phyloP scores from a whole-genome alignment of 2,329 filamentous ascomycete genomes.

The Aplosporella prunicola region DNA sequence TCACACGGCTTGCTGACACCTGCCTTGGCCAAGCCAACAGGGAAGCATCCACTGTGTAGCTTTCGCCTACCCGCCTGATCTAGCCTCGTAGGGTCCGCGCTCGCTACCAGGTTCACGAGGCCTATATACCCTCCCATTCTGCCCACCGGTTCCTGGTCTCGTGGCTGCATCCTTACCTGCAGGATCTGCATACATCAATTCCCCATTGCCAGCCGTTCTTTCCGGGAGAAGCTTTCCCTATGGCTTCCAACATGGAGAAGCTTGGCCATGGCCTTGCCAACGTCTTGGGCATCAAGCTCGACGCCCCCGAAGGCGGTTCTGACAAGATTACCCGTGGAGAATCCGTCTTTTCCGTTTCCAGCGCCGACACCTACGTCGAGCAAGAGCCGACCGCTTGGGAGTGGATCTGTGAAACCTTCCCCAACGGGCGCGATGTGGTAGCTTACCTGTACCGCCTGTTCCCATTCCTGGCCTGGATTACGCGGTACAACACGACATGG shows the following conservation, averaged over 20 bases:
- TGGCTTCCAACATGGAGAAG: constrained; percentile 37
- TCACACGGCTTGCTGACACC: constrained; percentile 5
- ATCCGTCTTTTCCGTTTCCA: constrained; percentile 65
- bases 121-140: no score
- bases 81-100: no score
- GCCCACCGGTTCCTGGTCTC: no score
- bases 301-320: constrained; percentile 52
- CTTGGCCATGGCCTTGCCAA: constrained; percentile 68
- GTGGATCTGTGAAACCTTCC: constrained; percentile 58
- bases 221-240: constrained; percentile 4
- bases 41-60: no score
- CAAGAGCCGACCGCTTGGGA: constrained; percentile 66
- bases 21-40: not conserved
- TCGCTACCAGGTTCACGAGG: no score
- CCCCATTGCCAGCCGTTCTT: not conserved
- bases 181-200: not conserved
- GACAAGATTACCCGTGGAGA: constrained; percentile 67
- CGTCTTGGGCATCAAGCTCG: constrained; percentile 70
- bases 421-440: constrained; percentile 44
- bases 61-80: no score
- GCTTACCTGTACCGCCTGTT: constrained; percentile 66
- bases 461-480: constrained; percentile 84
- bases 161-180: constrained; percentile 5
- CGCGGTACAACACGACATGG: constrained; percentile 83
- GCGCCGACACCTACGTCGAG: constrained; percentile 72